A percentile compares a stretch with the other conserved stretches of the same genome.
Evolutionary conservation across 78 protist species (phyloP).

Genomic region (Speleostelium caveatum): DNA sequence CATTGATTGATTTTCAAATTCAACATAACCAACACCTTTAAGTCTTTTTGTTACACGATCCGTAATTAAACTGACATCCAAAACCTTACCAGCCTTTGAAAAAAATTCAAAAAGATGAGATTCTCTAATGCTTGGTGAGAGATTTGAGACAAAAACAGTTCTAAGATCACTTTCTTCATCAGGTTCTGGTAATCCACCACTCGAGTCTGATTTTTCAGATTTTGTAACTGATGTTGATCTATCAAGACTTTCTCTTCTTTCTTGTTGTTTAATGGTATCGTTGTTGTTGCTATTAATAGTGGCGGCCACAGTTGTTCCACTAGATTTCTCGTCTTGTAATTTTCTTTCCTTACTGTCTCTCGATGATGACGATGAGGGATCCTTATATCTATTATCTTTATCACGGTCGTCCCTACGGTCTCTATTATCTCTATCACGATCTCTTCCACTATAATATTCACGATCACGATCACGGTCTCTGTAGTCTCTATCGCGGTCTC

Average conservation of each 20-base stretch:
- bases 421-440: slow-evolving; percentile 1
- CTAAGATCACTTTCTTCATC: slow-evolving; percentile 57
- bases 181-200: slow-evolving; percentile 39
- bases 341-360: slow-evolving; percentile 2
- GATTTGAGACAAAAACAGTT: slow-evolving; percentile 49
- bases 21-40: slow-evolving; percentile 73
- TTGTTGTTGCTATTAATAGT: background rate
- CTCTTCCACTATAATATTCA: background rate
- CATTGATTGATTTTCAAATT: slow-evolving; percentile 10
- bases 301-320: background rate
- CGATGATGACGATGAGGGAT: background rate
- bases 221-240: background rate
- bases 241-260: background rate
- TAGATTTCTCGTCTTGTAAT: background rate
- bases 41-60: slow-evolving; percentile 37
- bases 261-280: background rate
- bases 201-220: background rate
- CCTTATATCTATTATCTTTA: background rate
- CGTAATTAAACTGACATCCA: slow-evolving; percentile 26
- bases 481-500: background rate
- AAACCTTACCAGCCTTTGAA: slow-evolving; percentile 46
- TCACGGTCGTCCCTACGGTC: slow-evolving; percentile 10
- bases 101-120: slow-evolving; percentile 36
- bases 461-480: slow-evolving; percentile 12
- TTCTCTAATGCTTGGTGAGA: slow-evolving; percentile 34